Conservation (phyloP, 768 basidiomycete species). For the Dioszegia hungarica region DNA sequence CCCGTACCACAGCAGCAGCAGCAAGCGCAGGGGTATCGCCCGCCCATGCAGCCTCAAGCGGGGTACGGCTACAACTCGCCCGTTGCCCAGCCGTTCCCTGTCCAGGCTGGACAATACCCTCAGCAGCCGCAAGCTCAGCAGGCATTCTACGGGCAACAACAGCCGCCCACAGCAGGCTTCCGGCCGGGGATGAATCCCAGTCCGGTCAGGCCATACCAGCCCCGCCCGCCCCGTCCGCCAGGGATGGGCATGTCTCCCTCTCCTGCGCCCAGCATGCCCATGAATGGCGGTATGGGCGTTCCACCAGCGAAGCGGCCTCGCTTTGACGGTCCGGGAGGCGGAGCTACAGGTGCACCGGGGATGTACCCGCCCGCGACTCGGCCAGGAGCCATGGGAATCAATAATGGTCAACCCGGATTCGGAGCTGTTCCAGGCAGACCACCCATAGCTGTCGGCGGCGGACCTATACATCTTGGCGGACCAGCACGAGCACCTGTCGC, state of each 20-base stretch:
- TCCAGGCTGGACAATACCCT: neutral
- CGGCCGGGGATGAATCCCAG: slow-evolving; percentile 7
- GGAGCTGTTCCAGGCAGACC: slow-evolving; percentile 7
- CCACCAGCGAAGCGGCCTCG: slow-evolving; percentile 88
- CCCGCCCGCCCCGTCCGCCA: neutral
- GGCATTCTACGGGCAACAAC: slow-evolving; percentile 62
- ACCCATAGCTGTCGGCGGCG: neutral
- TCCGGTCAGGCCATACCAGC: slow-evolving; percentile 7
- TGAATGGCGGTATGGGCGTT: slow-evolving; percentile 54
- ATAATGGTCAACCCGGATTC: slow-evolving; percentile 32
- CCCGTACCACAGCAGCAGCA: slow-evolving; percentile 8
- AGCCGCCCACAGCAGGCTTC: slow-evolving; percentile 33
- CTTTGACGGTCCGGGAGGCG: slow-evolving; percentile 69
- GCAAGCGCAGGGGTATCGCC: neutral
- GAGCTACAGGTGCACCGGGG: neutral
- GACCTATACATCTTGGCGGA: neutral
- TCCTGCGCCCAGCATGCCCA: neutral
- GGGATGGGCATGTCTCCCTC: neutral
- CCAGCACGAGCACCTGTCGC: neutral
- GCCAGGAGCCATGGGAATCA: slow-evolving; percentile 20
- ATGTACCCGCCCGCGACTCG: slow-evolving; percentile 3
- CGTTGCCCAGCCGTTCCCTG: slow-evolving; percentile 50
- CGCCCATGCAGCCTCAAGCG: neutral
- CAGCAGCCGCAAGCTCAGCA: slow-evolving; percentile 54
- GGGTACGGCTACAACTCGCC: slow-evolving; percentile 2